Percentiles rank a stretch among this genome's conserved stretches.
These are phyloP conservation scores for Vitis hybrid DNA, from an alignment of 177 flowering plant genomes.

Conservation along the genomic window DNA sequence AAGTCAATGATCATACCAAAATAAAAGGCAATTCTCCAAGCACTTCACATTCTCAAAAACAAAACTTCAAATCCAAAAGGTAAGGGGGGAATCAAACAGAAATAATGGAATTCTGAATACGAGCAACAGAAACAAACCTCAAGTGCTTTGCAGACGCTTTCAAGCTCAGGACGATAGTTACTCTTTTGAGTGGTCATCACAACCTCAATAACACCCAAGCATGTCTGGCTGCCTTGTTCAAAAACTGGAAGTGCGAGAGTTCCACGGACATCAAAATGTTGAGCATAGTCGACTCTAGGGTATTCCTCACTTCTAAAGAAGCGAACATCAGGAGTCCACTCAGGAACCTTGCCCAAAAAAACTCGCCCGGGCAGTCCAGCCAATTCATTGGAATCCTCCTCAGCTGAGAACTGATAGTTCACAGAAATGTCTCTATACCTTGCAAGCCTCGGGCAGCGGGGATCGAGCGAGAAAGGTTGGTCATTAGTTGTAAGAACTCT, in stretches of 20 bases:
- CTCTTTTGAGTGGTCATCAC: constrained; percentile 62
- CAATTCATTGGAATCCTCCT: constrained; percentile 46
- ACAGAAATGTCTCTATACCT: constrained; percentile 68
- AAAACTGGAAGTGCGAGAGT: constrained; percentile 87
- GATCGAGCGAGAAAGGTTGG: constrained; percentile 51
- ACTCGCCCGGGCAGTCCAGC: constrained; percentile 86
- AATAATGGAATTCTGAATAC: not conserved
- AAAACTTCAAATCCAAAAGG: not conserved
- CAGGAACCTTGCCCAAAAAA: constrained; percentile 72
- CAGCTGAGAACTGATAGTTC: constrained; percentile 65
- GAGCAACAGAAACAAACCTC: constrained; percentile 47
- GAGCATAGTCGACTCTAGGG: constrained; percentile 65
- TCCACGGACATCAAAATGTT: constrained; percentile 61
- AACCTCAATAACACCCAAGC: constrained; percentile 90
- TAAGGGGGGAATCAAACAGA: not conserved
- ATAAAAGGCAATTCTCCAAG: too few relatives aligned
- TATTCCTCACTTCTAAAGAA: constrained; percentile 75
- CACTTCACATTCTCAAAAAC: too few relatives aligned
- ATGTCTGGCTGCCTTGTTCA: constrained; percentile 62
- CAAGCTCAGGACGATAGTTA: constrained; percentile 66
- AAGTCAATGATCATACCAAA: too few relatives aligned
- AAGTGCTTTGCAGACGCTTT: constrained; percentile 82
- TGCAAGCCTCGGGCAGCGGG: constrained; percentile 42
- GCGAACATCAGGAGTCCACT: constrained; percentile 92
- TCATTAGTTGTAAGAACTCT: constrained; percentile 48